phyloP scores from a whole-genome alignment of 2,329 filamentous ascomycete genomes.

The Cytospora piceae region DNA sequence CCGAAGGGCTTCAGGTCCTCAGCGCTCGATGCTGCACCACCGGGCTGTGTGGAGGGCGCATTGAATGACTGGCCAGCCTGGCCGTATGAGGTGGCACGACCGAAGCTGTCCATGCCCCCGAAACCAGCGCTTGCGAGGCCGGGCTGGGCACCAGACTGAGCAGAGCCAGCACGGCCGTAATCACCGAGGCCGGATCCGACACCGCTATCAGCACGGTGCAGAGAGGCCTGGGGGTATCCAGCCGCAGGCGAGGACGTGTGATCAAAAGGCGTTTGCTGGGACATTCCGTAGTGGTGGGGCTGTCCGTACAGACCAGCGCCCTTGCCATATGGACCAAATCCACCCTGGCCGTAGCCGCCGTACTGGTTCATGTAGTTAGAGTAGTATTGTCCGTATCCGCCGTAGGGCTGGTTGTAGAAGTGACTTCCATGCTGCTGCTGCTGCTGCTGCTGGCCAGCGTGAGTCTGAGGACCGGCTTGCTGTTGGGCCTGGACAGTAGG shows the following conservation, averaged over 20 bases:
- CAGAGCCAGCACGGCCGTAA: constrained; percentile 56
- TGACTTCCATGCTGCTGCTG: constrained; percentile 45
- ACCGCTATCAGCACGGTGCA: constrained; percentile 55
- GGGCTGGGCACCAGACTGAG: constrained; percentile 54
- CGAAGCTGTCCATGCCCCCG: constrained; percentile 58
- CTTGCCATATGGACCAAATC: constrained; percentile 60
- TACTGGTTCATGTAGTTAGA: constrained; percentile 62
- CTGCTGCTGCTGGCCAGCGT: constrained; percentile 46
- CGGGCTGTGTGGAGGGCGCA: constrained; percentile 52
- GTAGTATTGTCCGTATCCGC: constrained; percentile 68
- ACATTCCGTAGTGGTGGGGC: constrained; percentile 58
- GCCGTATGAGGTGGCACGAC: constrained; percentile 58
- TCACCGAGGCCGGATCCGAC: constrained; percentile 56
- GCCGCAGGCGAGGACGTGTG: constrained; percentile 57
- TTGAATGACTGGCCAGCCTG: constrained; percentile 59
- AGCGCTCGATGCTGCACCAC: constrained; percentile 44
- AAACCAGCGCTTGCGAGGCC: constrained; percentile 56
- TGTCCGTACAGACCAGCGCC: constrained; percentile 57
- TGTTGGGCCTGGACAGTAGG: constrained; percentile 63
- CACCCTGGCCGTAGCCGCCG: constrained; percentile 55
- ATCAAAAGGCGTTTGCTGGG: constrained; percentile 60
- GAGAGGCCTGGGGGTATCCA: constrained; percentile 57
- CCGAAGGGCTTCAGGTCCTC: constrained; percentile 65
- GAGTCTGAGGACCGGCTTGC: constrained; percentile 42
- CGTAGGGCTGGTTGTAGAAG: constrained; percentile 62